phyloP scores from a whole-genome alignment of 2,329 filamentous ascomycete species.

The Nannizzia gypsea region DNA sequence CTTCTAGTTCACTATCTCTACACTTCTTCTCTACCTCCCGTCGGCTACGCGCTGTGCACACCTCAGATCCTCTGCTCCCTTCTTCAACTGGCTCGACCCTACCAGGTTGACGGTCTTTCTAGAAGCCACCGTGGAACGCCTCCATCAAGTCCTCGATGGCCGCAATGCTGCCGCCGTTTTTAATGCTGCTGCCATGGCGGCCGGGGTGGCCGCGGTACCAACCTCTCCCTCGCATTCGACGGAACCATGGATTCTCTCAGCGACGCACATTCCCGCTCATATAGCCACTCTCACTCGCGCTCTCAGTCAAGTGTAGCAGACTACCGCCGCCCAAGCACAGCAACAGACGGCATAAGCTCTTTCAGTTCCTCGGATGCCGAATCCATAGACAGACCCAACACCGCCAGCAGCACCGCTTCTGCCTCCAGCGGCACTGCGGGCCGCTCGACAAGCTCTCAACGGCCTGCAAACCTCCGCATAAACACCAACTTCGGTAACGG shows the following conservation, averaged over 20 bases:
- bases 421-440: background rate
- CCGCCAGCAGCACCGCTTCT: constrained; percentile 12
- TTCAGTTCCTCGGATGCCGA: constrained; percentile 31
- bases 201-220: constrained; percentile 80
- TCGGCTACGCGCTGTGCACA: constrained; percentile 67
- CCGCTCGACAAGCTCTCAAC: constrained; percentile 11
- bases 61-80: constrained; percentile 93
- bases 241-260: constrained; percentile 34
- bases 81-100: constrained; percentile 82
- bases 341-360: constrained; percentile 23
- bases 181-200: constrained; percentile 96
- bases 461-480: constrained; percentile 25
- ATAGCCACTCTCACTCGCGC: background rate
- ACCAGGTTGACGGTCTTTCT: constrained; percentile 84
- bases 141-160: constrained; percentile 81
- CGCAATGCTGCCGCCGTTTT: constrained; percentile 94
- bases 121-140: constrained; percentile 80
- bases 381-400: constrained; percentile 20
- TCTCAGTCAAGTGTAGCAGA: background rate
- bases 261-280: constrained; percentile 19
- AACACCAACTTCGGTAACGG: constrained; percentile 26
- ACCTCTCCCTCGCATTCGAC: constrained; percentile 48
- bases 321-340: constrained; percentile 16
- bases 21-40: constrained; percentile 72
- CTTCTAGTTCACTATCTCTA: constrained; percentile 88